Evolutionary conservation across 2,329 filamentous ascomycete species (phyloP).

Genomic region (Boeremia exigua): DNA sequence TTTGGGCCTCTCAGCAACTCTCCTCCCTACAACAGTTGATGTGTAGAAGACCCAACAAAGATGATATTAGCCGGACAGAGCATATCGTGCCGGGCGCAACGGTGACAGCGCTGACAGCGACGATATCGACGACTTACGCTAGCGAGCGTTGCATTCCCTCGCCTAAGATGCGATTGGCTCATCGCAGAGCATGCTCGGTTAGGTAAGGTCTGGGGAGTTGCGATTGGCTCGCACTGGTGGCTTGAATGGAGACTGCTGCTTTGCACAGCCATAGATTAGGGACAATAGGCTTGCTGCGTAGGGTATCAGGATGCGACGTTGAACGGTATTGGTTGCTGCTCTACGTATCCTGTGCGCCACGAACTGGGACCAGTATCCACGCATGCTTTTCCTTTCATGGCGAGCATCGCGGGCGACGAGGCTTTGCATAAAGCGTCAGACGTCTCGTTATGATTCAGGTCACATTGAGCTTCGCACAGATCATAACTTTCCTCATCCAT

Average conservation of each 20-base stretch:
- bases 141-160: not conserved
- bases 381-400: not conserved
- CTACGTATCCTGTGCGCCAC: not conserved
- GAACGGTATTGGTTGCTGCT: not conserved
- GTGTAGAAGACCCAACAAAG: not conserved
- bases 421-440: not conserved
- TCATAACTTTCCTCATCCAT: not conserved
- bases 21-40: not conserved
- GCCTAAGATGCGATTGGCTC: slow-evolving; percentile 7
- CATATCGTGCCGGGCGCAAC: not conserved
- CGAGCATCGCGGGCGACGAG: not conserved
- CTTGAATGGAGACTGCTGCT: slow-evolving; percentile 19
- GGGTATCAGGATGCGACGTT: not conserved
- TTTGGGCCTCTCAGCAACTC: not conserved
- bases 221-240: slow-evolving; percentile 27
- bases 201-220: slow-evolving; percentile 5
- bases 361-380: not conserved
- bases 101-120: not conserved
- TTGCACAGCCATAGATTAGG: slow-evolving; percentile 6
- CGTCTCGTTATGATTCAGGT: not conserved
- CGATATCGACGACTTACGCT: not conserved
- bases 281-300: not conserved
- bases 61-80: not conserved
- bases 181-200: slow-evolving; percentile 5
- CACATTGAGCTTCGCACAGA: not conserved